A percentile compares a stretch with the other conserved stretches of the same genome.
Conservation (phyloP, 2,329 filamentous ascomycete genomes). For the Neurospora sp. region DNA sequence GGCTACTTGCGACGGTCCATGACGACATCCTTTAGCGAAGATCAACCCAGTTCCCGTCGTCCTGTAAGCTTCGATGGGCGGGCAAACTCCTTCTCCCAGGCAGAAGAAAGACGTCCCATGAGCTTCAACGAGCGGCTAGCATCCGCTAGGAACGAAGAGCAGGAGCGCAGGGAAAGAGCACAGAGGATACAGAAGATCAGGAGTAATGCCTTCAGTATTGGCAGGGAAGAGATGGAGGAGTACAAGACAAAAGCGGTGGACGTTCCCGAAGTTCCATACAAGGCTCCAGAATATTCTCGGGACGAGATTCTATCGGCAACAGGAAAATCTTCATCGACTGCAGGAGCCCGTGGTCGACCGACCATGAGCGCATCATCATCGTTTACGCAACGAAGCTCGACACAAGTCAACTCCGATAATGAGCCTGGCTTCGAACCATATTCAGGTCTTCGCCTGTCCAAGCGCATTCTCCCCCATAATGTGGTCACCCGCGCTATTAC, state of each 20-base stretch:
- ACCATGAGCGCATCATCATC: constrained; percentile 10
- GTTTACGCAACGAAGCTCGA: constrained; percentile 10
- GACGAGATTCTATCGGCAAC: constrained; percentile 46
- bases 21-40: constrained; percentile 24
- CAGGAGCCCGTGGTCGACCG: not conserved
- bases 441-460: constrained; percentile 74
- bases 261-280: constrained; percentile 37
- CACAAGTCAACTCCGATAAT: constrained; percentile 13
- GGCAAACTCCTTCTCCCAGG: constrained; percentile 8
- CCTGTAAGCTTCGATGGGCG: constrained; percentile 71
- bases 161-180: constrained; percentile 37
- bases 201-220: constrained; percentile 47
- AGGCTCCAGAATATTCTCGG: constrained; percentile 47
- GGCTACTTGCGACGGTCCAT: constrained; percentile 36
- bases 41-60: constrained; percentile 21
- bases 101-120: constrained; percentile 26
- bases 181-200: constrained; percentile 43
- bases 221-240: constrained; percentile 46
- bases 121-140: constrained; percentile 82
- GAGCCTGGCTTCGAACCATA: constrained; percentile 65
- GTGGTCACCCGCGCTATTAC: constrained; percentile 69
- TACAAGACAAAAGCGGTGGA: constrained; percentile 49
- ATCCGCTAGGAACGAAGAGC: constrained; percentile 51
- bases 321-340: constrained; percentile 11
- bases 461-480: constrained; percentile 71